Evolutionary conservation across 1,139 yeast species (phyloP).

Genomic region (Hansenula lynferdii): DNA sequence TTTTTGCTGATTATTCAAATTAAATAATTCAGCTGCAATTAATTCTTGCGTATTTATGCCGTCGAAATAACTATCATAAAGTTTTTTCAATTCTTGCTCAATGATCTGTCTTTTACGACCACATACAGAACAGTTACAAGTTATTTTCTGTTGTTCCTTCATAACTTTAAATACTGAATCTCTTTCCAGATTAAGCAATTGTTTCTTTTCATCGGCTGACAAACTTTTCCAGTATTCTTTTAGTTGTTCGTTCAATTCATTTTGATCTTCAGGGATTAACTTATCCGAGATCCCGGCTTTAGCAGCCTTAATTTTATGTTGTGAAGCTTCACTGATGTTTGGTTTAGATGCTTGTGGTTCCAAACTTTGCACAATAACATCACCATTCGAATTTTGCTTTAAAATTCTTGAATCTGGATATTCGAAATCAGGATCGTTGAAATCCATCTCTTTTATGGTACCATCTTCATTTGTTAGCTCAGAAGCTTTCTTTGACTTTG

Average conservation of each 20-base stretch:
- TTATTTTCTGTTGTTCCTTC: constrained; percentile 48
- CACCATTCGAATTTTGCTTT: constrained; percentile 70
- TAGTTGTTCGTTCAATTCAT: constrained; percentile 57
- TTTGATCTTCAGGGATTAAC: constrained; percentile 16
- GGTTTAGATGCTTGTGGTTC: constrained; percentile 7
- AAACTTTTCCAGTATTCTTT: constrained; percentile 70
- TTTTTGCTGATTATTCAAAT: constrained; percentile 4
- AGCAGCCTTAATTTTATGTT: too few species aligned
- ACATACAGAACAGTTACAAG: constrained; percentile 76
- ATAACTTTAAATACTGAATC: constrained; percentile 63
- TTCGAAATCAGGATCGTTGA: constrained; percentile 54
- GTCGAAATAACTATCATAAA: constrained; percentile 51
- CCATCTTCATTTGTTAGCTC: constrained; percentile 27
- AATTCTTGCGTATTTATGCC: constrained; percentile 16
- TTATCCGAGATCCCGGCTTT: not conserved
- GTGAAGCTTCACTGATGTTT: not conserved
- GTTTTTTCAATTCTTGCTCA: constrained; percentile 74
- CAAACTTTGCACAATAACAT: constrained; percentile 53
- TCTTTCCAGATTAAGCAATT: constrained; percentile 64
- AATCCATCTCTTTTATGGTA: constrained; percentile 17
- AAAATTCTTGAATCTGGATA: constrained; percentile 72
- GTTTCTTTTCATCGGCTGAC: constrained; percentile 53
- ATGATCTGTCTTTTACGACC: constrained; percentile 71
- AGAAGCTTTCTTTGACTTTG: constrained; percentile 29
- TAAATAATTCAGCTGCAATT: constrained; percentile 16